Evolutionary conservation across 257 asterid species (phyloP).

Genomic region (Solanum phureja): DNA sequence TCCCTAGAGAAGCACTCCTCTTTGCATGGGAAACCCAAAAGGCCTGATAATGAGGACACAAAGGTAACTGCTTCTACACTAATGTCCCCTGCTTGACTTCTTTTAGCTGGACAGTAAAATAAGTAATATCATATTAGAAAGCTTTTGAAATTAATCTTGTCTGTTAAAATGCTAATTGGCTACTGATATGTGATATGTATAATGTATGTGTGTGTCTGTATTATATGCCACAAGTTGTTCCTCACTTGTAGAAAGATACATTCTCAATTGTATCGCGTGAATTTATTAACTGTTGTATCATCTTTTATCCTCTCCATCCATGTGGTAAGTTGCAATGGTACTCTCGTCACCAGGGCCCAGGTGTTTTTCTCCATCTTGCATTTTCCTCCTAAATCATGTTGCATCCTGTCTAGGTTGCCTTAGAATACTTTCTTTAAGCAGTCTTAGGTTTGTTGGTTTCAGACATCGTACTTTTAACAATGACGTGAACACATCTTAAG

Average conservation of each 20-base stretch:
- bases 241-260: neutral
- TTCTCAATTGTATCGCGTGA: neutral
- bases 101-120: neutral
- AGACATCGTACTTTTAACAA: neutral
- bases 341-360: neutral
- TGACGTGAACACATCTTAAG: neutral
- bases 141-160: neutral
- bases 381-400: neutral
- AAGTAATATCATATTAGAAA: neutral
- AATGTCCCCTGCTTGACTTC: neutral
- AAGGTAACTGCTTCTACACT: slow-evolving; percentile 31
- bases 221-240: neutral
- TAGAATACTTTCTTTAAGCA: neutral
- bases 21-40: slow-evolving; percentile 35
- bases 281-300: neutral
- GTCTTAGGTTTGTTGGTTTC: neutral
- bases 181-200: neutral
- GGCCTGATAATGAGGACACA: slow-evolving; percentile 29
- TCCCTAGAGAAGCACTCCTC: slow-evolving; percentile 56
- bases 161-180: neutral
- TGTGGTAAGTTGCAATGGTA: neutral
- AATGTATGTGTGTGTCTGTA: neutral
- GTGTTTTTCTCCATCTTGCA: neutral
- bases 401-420: neutral
- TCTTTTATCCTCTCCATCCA: neutral